These are phyloP conservation scores for Fonsecaea monophora DNA, from an alignment of 2,329 filamentous ascomycete genomes.

Conservation along the genomic window DNA sequence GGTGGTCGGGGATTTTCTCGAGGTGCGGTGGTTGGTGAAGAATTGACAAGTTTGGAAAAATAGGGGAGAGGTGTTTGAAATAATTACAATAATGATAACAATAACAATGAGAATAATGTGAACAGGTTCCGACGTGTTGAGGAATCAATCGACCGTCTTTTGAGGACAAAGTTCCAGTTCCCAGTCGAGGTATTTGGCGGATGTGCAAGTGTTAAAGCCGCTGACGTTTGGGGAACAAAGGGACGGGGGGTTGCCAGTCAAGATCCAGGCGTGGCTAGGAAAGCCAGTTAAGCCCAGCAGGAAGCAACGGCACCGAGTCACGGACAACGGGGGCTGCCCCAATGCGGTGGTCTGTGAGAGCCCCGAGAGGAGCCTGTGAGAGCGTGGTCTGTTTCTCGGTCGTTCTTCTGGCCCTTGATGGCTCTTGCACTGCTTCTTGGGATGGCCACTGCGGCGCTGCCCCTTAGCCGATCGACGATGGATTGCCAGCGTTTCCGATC, in stretches of 20 bases:
- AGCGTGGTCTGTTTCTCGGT: slow-evolving; percentile 5
- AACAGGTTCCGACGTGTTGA: slow-evolving; percentile 7
- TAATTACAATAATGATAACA: slow-evolving; percentile 19
- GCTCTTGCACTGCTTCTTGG: not conserved
- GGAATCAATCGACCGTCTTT: slow-evolving; percentile 20
- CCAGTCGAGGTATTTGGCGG: slow-evolving; percentile 22
- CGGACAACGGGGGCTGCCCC: slow-evolving; percentile 7
- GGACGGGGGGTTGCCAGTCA: slow-evolving; percentile 4
- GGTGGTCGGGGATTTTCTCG: slow-evolving; percentile 21
- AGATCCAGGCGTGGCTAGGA: not conserved
- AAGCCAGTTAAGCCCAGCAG: not conserved
- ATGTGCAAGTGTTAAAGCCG: slow-evolving; percentile 23
- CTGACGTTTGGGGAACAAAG: slow-evolving; percentile 24
- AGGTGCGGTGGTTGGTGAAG: slow-evolving; percentile 28
- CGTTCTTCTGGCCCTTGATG: slow-evolving; percentile 6
- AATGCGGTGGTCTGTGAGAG: slow-evolving; percentile 9
- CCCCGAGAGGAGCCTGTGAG: not conserved
- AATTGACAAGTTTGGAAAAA: slow-evolving; percentile 4
- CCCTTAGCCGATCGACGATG: slow-evolving; percentile 23
- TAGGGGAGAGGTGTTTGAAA: not conserved
- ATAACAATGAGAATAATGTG: slow-evolving; percentile 7
- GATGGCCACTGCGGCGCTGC: slow-evolving; percentile 6
- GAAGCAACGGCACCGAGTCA: slow-evolving; percentile 9
- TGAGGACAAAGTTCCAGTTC: slow-evolving; percentile 2
- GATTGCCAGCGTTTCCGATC: slow-evolving; percentile 10